Conservation (phyloP, 2,329 filamentous ascomycete genomes). For the Nannizzia gypsea region DNA sequence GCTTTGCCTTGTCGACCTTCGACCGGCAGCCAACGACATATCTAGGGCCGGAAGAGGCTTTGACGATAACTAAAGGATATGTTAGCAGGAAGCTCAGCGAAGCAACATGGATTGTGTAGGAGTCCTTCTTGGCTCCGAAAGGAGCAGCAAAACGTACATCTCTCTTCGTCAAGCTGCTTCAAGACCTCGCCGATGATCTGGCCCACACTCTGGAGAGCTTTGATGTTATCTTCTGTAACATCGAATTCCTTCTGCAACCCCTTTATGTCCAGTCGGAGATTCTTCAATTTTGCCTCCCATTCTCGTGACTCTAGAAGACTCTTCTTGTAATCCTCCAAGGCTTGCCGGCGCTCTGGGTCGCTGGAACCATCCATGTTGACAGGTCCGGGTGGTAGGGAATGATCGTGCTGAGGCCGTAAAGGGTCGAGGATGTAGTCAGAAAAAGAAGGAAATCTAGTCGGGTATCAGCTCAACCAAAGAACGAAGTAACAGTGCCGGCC, state of each 20-base stretch:
- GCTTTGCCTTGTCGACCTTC: slow-evolving; percentile 92
- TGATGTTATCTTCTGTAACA: slow-evolving; percentile 97
- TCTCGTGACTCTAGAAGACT: slow-evolving; percentile 90
- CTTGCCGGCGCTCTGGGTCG: slow-evolving; percentile 49
- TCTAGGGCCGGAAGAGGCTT: slow-evolving; percentile 90
- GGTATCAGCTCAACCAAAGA: not conserved
- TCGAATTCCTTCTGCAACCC: slow-evolving; percentile 89
- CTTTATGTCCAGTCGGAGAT: slow-evolving; percentile 89
- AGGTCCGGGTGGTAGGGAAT: not conserved
- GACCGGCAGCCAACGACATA: slow-evolving; percentile 98
- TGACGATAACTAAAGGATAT: slow-evolving; percentile 68
- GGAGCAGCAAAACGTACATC: slow-evolving; percentile 56
- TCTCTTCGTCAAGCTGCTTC: slow-evolving; percentile 96
- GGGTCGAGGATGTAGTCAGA: not conserved
- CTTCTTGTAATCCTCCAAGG: slow-evolving; percentile 64
- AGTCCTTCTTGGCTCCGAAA: not conserved
- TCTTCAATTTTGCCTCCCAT: slow-evolving; percentile 97
- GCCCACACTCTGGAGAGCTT: slow-evolving; percentile 94
- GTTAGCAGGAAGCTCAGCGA: not conserved
- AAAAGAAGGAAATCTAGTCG: not conserved
- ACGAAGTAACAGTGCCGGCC: not conserved
- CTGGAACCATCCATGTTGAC: slow-evolving; percentile 27
- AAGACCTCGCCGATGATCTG: slow-evolving; percentile 99
- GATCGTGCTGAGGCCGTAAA: not conserved
- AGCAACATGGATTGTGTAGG: no score